These are phyloP conservation scores for Beauveria varroae DNA, from an alignment of 2,329 filamentous ascomycete genomes.

Conservation along the genomic window DNA sequence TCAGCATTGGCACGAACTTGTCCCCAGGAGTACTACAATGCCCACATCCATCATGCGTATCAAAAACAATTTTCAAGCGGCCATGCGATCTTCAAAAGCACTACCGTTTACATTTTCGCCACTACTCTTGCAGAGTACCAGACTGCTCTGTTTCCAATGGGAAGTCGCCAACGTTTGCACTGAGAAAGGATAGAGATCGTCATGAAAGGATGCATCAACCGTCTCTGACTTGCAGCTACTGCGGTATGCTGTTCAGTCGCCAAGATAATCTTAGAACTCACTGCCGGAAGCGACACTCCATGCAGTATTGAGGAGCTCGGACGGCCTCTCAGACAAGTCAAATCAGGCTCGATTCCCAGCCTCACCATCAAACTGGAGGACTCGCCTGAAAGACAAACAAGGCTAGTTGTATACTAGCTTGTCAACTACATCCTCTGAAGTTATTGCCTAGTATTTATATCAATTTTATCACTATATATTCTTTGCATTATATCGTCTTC, in stretches of 20 bases:
- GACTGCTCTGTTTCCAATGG: neutral
- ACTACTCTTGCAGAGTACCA: neutral
- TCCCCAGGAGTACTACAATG: neutral
- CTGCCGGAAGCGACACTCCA: neutral
- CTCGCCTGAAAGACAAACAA: no score
- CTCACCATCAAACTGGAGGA: no score
- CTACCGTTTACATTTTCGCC: neutral
- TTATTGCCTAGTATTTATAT: no score
- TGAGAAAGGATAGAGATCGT: neutral
- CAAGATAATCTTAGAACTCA: neutral
- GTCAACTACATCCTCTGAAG: no score
- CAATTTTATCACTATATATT: no score
- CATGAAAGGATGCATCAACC: neutral
- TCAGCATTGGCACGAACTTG: no score
- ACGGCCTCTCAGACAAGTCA: no score
- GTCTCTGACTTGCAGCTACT: neutral
- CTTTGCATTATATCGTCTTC: no score
- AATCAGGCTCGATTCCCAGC: no score
- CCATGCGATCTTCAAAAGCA: neutral
- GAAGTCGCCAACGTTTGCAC: neutral
- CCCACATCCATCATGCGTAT: neutral
- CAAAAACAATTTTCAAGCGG: neutral
- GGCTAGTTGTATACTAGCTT: no score
- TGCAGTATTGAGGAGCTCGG: no score
- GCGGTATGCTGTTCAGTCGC: neutral